Evolutionary conservation across 148 eudicot species (phyloP), one percentile per base, ranked within the genome.

Genomic region (Vaccinium corymbosum): DNA sequence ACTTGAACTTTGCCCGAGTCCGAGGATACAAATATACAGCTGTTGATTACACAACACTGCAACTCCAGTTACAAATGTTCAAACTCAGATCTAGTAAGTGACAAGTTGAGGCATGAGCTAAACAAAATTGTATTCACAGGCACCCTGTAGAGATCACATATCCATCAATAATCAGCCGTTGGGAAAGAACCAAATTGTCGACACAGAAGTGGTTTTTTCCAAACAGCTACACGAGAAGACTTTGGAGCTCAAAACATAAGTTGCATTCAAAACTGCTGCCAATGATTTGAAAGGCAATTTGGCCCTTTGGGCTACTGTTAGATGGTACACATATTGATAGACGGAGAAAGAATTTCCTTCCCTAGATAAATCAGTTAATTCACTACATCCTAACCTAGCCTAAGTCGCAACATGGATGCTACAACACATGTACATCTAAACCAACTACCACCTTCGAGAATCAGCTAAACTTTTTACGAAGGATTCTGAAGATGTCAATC

Each of bases 211-310:
- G 66, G 66, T 20, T 19, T 61, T 25, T 61, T 7, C 66, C 25
- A 8, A 61, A 20, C 25, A 61, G 25, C 25, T 61, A n/a, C 66
- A 46, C 8, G 14, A 29, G n/a, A 7, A 53, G 29, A 59, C 42
- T 6, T 9, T 5, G 71, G 38, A 27, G n/a, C 17, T 71, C 29
- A 59, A 10, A 80, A 29, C 66, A 72, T 46, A 13, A 7, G 48
- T 27, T 81, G 48, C 42, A 68, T 66, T 61, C 92, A 87, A 90
- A 90, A 89, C 90, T 84, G 86, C 80, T 84, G 83, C 86, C 84
- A 83, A 59, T 71, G 79, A 82, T 50, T 49, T 1, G 22, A 35
- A 48, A 74, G 83, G 57, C 83, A 2, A 2, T n/a, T 66, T 50
- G 32, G 8, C 42, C 76, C 15, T 46, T 46, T 9, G 11, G 20